Evolutionary conservation across 1,284 basidiomycete species (phyloP).

Genomic region (Naganishia liquefaciens): DNA sequence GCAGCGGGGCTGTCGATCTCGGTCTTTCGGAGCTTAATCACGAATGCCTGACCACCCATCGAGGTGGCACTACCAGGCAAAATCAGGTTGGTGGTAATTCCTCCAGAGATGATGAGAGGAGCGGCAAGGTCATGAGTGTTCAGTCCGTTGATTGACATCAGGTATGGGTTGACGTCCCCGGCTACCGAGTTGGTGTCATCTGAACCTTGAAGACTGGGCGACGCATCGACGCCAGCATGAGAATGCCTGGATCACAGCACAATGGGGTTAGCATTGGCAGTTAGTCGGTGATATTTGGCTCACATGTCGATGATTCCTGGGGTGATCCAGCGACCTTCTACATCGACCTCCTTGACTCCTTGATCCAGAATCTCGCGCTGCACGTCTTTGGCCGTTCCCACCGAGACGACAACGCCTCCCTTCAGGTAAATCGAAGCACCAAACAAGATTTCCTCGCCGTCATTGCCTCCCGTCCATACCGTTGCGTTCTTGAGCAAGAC

Average conservation of each 20-base stretch:
- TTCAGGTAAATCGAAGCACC: constrained; percentile 56
- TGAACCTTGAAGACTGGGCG: constrained; percentile 61
- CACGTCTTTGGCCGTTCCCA: constrained; percentile 46
- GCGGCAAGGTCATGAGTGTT: constrained; percentile 59
- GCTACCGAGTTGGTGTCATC: constrained; percentile 54
- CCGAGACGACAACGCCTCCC: constrained; percentile 55
- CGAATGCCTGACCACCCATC: constrained; percentile 56
- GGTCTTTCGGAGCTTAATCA: constrained; percentile 57
- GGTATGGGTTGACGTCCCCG: constrained; percentile 54
- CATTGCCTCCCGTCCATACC: constrained; percentile 73
- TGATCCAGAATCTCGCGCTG: constrained; percentile 22
- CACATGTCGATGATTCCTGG: constrained; percentile 47
- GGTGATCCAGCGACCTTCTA: constrained; percentile 56
- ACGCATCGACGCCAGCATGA: constrained; percentile 69
- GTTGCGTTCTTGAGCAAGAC: constrained; percentile 74
- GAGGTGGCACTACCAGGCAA: constrained; percentile 56
- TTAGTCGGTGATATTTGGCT: not conserved
- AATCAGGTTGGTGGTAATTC: constrained; percentile 58
- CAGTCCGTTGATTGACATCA: constrained; percentile 58
- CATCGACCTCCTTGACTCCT: constrained; percentile 47
- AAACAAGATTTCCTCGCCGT: constrained; percentile 62
- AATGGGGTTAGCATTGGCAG: not conserved
- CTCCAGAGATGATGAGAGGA: constrained; percentile 56
- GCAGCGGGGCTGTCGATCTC: constrained; percentile 52
- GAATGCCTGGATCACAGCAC: constrained; percentile 70